Evolutionary conservation across 1,284 basidiomycete species (phyloP).

Genomic region (Cryptococcus sp.): DNA sequence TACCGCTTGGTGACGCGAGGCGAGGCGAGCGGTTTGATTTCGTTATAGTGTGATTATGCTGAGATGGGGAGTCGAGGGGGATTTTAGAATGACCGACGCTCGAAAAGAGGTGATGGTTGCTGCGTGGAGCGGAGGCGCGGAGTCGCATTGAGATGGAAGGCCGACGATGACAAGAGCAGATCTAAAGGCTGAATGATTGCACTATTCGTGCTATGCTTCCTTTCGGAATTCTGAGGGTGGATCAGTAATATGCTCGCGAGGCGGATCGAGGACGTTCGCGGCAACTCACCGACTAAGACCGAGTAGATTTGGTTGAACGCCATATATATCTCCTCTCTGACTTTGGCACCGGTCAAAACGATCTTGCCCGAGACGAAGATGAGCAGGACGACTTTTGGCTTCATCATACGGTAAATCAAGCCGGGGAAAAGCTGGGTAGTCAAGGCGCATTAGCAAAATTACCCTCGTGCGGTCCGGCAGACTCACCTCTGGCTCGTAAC

Average conservation of each 20-base stretch:
- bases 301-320: slow-evolving; percentile 99
- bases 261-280: neutral
- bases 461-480: slow-evolving; percentile 5
- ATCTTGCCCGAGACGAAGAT: slow-evolving; percentile 99
- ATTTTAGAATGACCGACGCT: no score
- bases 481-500: slow-evolving; percentile 92
- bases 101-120: no score
- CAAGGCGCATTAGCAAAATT: neutral
- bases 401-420: slow-evolving; percentile 99
- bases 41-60: no score
- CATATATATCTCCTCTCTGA: slow-evolving; percentile 98
- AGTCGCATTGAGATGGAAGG: no score
- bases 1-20: no score
- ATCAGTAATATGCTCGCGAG: neutral
- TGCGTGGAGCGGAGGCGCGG: no score
- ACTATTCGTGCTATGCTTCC: slow-evolving; percentile 29
- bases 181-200: no score
- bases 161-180: no score
- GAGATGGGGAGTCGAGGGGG: no score
- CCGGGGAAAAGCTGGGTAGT: slow-evolving; percentile 85
- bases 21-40: no score
- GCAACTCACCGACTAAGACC: slow-evolving; percentile 63
- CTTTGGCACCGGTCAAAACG: slow-evolving; percentile 98
- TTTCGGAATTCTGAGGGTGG: slow-evolving; percentile 41
- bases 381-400: slow-evolving; percentile 96